phyloP scores from a whole-genome alignment of 306 rosid genomes.

The Vachellia pachyceras region DNA sequence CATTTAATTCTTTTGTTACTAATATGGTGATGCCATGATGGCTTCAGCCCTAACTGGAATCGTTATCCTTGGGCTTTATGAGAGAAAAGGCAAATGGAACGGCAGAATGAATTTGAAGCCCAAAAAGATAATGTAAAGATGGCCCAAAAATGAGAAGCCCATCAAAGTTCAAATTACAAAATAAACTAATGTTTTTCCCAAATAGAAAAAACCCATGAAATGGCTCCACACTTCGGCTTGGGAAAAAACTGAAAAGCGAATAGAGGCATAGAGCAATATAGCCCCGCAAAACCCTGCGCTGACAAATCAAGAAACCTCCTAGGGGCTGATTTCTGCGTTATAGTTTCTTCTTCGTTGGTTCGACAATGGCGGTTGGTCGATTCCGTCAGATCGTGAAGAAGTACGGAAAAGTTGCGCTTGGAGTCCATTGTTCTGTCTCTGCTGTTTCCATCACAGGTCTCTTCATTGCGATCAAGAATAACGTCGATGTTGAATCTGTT shows the following conservation, averaged over 20 bases:
- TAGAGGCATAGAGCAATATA: not conserved
- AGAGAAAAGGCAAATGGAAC: too few relatives aligned
- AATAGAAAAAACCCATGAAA: too few relatives aligned
- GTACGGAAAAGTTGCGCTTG: conserved; percentile 90
- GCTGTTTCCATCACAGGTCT: conserved; percentile 76
- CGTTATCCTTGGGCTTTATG: too few relatives aligned
- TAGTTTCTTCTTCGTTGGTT: not conserved
- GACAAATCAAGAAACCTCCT: not conserved
- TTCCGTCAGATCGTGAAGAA: conserved; percentile 83
- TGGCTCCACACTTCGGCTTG: too few relatives aligned
- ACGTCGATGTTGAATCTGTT: conserved; percentile 87
- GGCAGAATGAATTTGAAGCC: too few relatives aligned
- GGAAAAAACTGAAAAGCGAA: too few relatives aligned
- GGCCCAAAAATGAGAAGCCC: not conserved
- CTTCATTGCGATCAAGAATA: conserved; percentile 82
- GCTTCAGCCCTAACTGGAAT: too few relatives aligned
- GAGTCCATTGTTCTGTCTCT: conserved; percentile 81
- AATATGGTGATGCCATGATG: too few relatives aligned
- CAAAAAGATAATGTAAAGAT: too few relatives aligned
- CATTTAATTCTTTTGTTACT: too few relatives aligned
- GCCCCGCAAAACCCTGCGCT: not conserved
- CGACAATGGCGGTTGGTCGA: conserved; percentile 68
- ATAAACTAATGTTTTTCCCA: too few relatives aligned
- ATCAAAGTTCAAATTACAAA: not conserved
- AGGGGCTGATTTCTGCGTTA: not conserved